Conservation (phyloP, 495 filamentous ascomycete species). For the Elasticomyces elasticus region DNA sequence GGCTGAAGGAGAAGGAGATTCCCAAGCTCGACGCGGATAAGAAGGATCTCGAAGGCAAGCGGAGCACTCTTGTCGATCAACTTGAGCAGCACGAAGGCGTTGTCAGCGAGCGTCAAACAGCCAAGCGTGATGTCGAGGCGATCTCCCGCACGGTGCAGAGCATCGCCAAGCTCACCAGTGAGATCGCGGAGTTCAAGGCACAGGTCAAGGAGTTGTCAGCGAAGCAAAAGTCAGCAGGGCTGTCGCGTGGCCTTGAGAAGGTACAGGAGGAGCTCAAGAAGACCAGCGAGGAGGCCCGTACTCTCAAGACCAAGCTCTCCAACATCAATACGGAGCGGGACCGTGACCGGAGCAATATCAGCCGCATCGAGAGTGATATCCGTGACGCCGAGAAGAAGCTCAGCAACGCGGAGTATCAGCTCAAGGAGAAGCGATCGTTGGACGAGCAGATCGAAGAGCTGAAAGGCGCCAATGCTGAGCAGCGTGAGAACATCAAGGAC, state of each 20-base stretch:
- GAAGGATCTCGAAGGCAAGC: constrained; percentile 42
- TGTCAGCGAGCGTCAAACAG: constrained; percentile 53
- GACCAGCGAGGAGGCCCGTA: constrained; percentile 55
- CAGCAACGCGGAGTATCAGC: constrained; percentile 54
- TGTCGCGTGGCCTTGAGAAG: constrained; percentile 62
- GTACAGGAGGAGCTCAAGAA: constrained; percentile 65
- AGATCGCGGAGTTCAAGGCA: constrained; percentile 56
- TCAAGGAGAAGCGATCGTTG: constrained; percentile 66
- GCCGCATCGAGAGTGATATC: constrained; percentile 58
- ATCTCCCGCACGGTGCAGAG: constrained; percentile 64
- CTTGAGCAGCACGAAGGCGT: constrained; percentile 64
- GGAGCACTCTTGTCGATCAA: constrained; percentile 49
- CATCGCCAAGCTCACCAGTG: constrained; percentile 60
- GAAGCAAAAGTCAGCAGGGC: constrained; percentile 57
- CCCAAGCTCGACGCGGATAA: constrained; percentile 57
- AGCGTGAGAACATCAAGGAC: constrained; percentile 54
- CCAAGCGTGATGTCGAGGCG: constrained; percentile 63
- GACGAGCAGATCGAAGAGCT: constrained; percentile 59
- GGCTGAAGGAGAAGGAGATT: constrained; percentile 59
- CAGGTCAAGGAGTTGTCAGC: constrained; percentile 61
- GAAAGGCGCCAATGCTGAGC: constrained; percentile 53
- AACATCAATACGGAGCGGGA: constrained; percentile 63
- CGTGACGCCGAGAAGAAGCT: constrained; percentile 61
- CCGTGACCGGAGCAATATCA: constrained; percentile 53
- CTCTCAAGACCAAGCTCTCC: constrained; percentile 49